Evolutionary conservation across 129 eudicot species (phyloP), one percentile per base, ranked within the genome.

Genomic region (Tagetes patula): DNA sequence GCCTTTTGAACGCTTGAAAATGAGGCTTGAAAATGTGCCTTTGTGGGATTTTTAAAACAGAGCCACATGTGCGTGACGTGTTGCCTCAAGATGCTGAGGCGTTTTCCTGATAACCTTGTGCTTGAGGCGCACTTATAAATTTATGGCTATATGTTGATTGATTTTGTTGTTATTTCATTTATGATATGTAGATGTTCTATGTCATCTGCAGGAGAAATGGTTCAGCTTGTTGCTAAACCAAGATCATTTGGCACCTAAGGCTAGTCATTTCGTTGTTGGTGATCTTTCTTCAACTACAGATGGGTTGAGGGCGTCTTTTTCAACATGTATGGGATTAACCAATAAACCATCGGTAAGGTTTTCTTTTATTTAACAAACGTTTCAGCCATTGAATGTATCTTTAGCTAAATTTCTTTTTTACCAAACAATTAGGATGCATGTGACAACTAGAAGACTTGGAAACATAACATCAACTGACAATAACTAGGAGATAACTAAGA

Each of bases 181-280:
- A 75, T 40, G 53, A n/a, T 39, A 74, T 64, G 36, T 65, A 38
- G 49, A 50, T 75, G 14, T 75, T 50, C 6, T 64, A 46, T 75
- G 74, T 67, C 49, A 56, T 43, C 5, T 67, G 75, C 80, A 76
- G 80, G 70, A 63, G 37, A 63, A 71, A 62, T 74, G 71, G 63
- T 63, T 62, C 36, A 6, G 47, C 45, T 5, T 61, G 20, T 48
- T 46, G 30, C 9, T 13, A 27, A 33, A 49, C 73, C 60, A 69
- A 69, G 61, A 69, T 54, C 45, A 34, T 36, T 49, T 49, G 45
- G 73, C 43, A 36, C 73, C n/a, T 49, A 69, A 69, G 61, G 27
- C 6, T 49, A 34, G 32, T 70, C 2, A 33, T 52, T 70, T 56
- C 49, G 1, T 50, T 70, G 45, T 27, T 52, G 13, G 56, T 53